Base-by-base conservation (phyloP, 148 eudicot species). In the Pouteria glomerata region DNA sequence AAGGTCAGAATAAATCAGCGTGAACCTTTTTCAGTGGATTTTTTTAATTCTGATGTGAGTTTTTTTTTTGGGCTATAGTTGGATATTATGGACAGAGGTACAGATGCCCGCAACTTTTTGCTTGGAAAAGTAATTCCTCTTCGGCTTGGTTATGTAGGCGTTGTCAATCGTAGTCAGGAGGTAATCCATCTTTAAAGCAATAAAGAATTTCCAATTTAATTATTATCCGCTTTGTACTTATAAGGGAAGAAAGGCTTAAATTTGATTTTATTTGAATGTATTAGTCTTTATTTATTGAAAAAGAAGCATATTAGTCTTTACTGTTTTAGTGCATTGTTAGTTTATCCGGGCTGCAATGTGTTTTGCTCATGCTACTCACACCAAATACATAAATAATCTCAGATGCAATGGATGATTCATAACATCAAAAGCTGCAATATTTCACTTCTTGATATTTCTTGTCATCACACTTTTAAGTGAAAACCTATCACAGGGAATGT, bases 111-210 rank as follows among this genome's bases (percentile, higher is more conserved):
- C 73, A 88, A 93, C 58, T 90, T 93, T 69, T 83, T 93, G 87
- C 89, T 93, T 8, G 98, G 98, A 61, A 88, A 93, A 88, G 96
- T 90, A 51, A 81, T 93, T 63, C 98, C 98, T 48, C 89, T 93
- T 74, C 87, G 89, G 51, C 98, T 93, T 83, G 98, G 98, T 58
- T 93, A 87, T 77, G 82, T 93, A 60, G 98, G 98, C 27, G 92
- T 93, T 70, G 98, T 93, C 73, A 93, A 93, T 81, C 96, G 98
- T 44, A 82, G 98, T 81, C 98, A 93, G 73, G 91, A 90, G 98
- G 98, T 93, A 92, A 34, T 51, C 31, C 2, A 21, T 14, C 23
- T 21, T 68, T n/a, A 3, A 34, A 50, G 19, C 29, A 34, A 8
- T 50, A 7, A 1, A n/a, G 34, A 35, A 31, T 35, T 60, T 34